A percentile compares a stretch with the other conserved stretches of the same genome.
Evolutionary conservation across 1,284 basidiomycete genomes (phyloP).

Genomic region (Irpex sp.): DNA sequence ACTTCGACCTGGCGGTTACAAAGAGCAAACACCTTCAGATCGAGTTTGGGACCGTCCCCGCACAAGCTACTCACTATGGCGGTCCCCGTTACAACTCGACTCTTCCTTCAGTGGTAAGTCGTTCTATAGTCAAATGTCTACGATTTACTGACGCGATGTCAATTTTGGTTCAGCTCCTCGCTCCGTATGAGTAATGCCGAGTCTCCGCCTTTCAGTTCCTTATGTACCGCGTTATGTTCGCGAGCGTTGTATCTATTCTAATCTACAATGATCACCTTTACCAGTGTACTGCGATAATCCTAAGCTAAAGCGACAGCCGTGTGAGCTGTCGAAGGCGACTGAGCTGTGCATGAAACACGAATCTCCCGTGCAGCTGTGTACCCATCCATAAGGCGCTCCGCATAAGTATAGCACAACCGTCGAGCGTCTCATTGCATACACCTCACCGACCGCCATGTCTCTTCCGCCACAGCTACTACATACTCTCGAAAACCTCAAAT

Average conservation of each 20-base stretch:
- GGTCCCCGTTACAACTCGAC: no score
- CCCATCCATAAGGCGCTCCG: background rate
- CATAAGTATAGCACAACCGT: background rate
- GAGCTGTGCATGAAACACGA: background rate
- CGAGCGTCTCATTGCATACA: background rate
- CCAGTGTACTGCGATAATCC: no score
- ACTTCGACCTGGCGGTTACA: background rate
- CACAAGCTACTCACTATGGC: background rate
- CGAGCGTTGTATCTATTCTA: no score
- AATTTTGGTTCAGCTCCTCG: background rate
- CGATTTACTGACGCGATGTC: background rate
- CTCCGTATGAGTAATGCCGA: background rate
- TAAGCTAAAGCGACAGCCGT: no score
- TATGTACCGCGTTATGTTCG: no score
- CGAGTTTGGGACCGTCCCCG: background rate
- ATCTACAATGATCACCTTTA: no score
- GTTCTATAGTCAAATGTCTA: background rate
- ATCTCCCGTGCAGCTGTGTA: background rate
- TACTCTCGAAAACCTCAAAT: constrained; percentile 61
- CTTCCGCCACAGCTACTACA: constrained; percentile 24
- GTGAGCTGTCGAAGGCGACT: no score
- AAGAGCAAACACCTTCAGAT: background rate
- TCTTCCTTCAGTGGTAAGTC: no score
- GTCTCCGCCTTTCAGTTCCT: no score
- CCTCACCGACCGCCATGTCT: constrained; percentile 14